These are phyloP conservation scores for Achlya hypogyna DNA, from an alignment of 352 stramenopile genomes.

Conservation along the genomic window DNA sequence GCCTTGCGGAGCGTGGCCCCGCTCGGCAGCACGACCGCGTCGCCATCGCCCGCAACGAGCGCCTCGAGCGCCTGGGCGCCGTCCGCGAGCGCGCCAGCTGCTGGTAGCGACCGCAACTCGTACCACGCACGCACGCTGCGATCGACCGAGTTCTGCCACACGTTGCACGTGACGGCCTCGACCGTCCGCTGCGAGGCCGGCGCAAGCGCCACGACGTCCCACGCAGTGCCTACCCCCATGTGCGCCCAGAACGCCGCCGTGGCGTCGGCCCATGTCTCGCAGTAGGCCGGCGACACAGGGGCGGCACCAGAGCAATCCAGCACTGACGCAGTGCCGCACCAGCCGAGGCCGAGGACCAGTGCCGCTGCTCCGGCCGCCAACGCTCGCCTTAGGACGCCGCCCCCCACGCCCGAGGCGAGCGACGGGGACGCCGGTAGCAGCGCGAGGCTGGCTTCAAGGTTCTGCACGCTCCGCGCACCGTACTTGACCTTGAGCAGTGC, in stretches of 20 bases:
- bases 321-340: not conserved
- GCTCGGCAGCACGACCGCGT: not conserved
- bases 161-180: not conserved
- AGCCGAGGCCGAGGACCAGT: not conserved
- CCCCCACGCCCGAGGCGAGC: no score
- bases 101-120: not conserved
- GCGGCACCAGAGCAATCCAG: not conserved
- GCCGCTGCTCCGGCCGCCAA: no score
- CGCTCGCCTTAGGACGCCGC: no score
- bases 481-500: conserved; percentile 57
- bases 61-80: not conserved
- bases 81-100: not conserved
- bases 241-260: not conserved
- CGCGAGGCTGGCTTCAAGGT: conserved; percentile 47
- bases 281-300: not conserved
- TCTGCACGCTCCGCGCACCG: conserved; percentile 62
- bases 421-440: conserved; percentile 16
- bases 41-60: not conserved
- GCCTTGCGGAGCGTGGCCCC: not conserved
- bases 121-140: not conserved
- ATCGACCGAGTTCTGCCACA: not conserved
- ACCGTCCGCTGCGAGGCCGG: not conserved
- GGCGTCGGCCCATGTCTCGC: not conserved
- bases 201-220: not conserved
- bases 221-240: not conserved